Conservation (phyloP, 768 basidiomycete species). For the Boletus huronensis region DNA sequence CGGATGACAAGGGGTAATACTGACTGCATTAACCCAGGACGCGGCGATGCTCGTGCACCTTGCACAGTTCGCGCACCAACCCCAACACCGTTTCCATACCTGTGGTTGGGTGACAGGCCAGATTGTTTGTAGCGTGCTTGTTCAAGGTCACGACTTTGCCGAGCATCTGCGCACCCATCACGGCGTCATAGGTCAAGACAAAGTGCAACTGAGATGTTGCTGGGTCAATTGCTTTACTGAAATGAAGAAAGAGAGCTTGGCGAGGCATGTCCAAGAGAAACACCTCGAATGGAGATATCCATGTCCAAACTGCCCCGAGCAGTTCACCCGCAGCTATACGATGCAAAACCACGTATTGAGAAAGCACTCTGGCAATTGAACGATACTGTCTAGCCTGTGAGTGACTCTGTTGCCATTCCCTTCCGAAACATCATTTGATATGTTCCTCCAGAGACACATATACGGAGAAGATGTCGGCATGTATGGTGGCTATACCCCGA, state of each 20-base stretch:
- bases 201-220: slow-evolving; percentile 1
- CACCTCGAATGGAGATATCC: slow-evolving; percentile 17
- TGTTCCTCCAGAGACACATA: not conserved
- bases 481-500: not conserved
- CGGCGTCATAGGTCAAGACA: slow-evolving; percentile 18
- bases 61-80: not conserved
- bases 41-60: not conserved
- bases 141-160: slow-evolving; percentile 12
- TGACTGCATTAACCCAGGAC: slow-evolving; percentile 15
- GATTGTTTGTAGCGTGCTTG: not conserved
- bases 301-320: slow-evolving; percentile 19
- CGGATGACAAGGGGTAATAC: not conserved
- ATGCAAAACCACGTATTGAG: slow-evolving; percentile 9
- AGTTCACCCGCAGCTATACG: slow-evolving; percentile 28
- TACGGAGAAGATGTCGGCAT: not conserved
- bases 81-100: slow-evolving; percentile 6
- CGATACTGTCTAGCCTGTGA: not conserved
- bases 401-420: not conserved
- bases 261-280: slow-evolving; percentile 25
- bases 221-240: slow-evolving; percentile 18
- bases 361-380: slow-evolving; percentile 9
- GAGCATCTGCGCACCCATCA: slow-evolving; percentile 23
- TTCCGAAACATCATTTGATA: not conserved
- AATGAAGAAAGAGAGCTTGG: slow-evolving; percentile 30
- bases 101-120: slow-evolving; percentile 16